A percentile compares a stretch with the other conserved stretches of the same genome.
Conservation (phyloP, 2,329 filamentous ascomycete species). For the Paraconiothyrium sp. region DNA sequence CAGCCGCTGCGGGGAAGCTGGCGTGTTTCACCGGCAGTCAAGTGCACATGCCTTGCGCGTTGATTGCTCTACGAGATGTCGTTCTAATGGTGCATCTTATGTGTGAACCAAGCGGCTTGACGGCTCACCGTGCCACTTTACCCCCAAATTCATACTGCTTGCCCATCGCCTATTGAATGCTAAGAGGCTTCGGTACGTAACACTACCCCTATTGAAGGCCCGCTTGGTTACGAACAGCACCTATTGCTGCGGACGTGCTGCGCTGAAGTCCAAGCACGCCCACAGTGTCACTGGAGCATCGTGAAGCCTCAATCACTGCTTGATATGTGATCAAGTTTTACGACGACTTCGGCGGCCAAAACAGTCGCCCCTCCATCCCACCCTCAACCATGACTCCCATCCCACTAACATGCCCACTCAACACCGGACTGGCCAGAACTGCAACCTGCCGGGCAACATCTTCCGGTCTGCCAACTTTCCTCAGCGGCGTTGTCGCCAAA, state of each 20-base stretch:
- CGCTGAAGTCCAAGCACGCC: background rate
- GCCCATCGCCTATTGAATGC: background rate
- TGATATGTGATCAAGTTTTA: background rate
- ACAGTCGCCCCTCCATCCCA: too few species aligned
- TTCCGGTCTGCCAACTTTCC: too few species aligned
- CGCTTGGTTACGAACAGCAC: background rate
- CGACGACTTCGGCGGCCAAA: background rate
- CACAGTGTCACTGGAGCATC: background rate
- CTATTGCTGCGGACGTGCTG: background rate
- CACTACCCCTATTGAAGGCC: background rate
- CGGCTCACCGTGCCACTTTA: too few species aligned
- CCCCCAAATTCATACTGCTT: background rate
- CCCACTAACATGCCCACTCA: too few species aligned
- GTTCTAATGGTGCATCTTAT: too few species aligned
- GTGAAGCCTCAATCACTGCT: background rate
- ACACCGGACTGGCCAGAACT: too few species aligned
- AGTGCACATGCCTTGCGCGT: background rate
- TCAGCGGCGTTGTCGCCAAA: too few species aligned
- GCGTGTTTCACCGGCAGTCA: background rate
- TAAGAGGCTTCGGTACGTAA: background rate
- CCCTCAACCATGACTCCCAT: too few species aligned
- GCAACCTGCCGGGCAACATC: too few species aligned
- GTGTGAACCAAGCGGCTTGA: too few species aligned
- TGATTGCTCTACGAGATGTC: background rate
- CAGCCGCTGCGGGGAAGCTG: constrained; percentile 7